Evolutionary conservation across 1,284 basidiomycete genomes (phyloP).

Genomic region (Ceratobasidium sp.): DNA sequence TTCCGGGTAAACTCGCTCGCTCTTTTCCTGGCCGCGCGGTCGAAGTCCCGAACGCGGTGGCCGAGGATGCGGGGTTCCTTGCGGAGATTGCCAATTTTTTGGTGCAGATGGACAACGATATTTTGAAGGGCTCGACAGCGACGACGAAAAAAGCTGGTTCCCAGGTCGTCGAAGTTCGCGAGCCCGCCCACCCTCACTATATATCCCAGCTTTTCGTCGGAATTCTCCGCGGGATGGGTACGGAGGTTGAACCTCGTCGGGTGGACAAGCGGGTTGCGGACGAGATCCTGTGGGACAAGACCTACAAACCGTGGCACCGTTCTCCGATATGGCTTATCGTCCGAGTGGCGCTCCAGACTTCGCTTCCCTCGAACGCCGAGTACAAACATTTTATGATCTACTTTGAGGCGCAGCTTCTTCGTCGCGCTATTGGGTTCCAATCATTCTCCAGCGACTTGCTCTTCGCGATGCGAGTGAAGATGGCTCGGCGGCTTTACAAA

Average conservation of each 20-base stretch:
- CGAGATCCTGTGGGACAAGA: constrained; percentile 58
- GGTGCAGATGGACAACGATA: constrained; percentile 52
- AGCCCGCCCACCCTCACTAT: constrained; percentile 57
- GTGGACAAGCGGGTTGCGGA: constrained; percentile 59
- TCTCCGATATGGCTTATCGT: constrained; percentile 61
- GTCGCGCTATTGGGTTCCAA: neutral
- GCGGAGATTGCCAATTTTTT: constrained; percentile 53
- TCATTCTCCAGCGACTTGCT: constrained; percentile 53
- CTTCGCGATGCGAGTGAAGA: constrained; percentile 53
- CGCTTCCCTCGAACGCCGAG: constrained; percentile 48
- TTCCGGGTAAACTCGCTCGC: constrained; percentile 56
- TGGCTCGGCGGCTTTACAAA: constrained; percentile 56
- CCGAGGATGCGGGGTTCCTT: constrained; percentile 51
- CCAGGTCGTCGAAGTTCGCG: constrained; percentile 49
- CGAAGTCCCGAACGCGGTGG: constrained; percentile 37
- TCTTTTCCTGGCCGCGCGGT: constrained; percentile 53
- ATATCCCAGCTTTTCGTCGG: constrained; percentile 58
- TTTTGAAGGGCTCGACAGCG: constrained; percentile 43
- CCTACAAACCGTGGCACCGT: constrained; percentile 60
- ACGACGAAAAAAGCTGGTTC: constrained; percentile 47
- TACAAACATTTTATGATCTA: constrained; percentile 64
- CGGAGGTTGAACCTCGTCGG: constrained; percentile 50
- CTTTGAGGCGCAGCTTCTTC: constrained; percentile 54
- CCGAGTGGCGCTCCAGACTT: constrained; percentile 60
- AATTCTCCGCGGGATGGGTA: constrained; percentile 56